phyloP scores from a whole-genome alignment of 2,329 filamentous ascomycete species.

The Cordyceps pruinosa region DNA sequence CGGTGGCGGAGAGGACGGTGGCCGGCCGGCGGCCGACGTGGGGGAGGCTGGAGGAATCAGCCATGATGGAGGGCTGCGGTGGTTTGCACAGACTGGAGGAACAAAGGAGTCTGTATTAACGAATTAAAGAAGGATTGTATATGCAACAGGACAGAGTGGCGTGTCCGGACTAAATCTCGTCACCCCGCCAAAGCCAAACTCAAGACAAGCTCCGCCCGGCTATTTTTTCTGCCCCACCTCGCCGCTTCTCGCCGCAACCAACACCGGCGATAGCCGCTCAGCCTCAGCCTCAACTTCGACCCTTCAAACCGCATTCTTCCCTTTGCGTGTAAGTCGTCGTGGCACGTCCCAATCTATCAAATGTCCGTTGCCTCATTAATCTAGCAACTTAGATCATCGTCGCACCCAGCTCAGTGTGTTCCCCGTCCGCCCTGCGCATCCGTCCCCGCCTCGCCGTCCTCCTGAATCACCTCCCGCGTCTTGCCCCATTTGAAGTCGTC shows the following conservation, averaged over 20 bases:
- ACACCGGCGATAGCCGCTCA: conserved; percentile 7
- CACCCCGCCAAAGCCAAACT: too few relatives aligned
- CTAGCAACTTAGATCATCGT: neutral
- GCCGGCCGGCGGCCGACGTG: conserved; percentile 27
- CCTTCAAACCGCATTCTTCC: neutral
- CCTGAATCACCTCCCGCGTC: conserved; percentile 32
- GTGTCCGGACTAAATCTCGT: neutral
- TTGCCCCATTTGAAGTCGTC: conserved; percentile 43
- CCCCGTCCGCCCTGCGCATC: conserved; percentile 18
- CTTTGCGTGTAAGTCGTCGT: neutral
- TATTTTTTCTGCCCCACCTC: conserved; percentile 9
- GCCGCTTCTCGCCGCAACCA: conserved; percentile 2
- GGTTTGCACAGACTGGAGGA: neutral
- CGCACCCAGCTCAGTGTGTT: conserved; percentile 12
- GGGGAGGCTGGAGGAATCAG: conserved; percentile 20
- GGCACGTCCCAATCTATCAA: neutral
- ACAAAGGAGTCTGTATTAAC: neutral
- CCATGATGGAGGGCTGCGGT: neutral
- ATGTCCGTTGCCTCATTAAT: neutral
- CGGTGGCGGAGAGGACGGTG: conserved; percentile 57
- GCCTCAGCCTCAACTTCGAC: too few relatives aligned
- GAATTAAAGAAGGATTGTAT: neutral
- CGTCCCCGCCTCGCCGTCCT: conserved; percentile 17
- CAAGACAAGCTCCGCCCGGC: neutral
- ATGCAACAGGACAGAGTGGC: neutral